Conservation (phyloP, 2,329 filamentous ascomycete species). For the Neonectria neomacrospora region DNA sequence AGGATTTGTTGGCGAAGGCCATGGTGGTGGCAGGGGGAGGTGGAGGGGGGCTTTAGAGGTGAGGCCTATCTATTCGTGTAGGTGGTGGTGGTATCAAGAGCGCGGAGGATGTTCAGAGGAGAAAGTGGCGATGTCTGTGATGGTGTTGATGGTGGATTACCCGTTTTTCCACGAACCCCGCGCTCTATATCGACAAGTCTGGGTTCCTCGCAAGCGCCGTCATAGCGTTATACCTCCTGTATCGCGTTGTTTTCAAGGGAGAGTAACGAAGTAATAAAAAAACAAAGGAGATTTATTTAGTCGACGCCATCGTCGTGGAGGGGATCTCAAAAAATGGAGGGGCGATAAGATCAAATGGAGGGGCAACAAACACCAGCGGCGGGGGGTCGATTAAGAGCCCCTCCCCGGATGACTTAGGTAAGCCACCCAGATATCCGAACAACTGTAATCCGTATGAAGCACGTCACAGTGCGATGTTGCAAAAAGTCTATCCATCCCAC, state of each 20-base stretch:
- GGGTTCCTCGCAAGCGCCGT: neutral
- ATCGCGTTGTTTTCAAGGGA: neutral
- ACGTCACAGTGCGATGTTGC: neutral
- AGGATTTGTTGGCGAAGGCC: constrained; percentile 47
- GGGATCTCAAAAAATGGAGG: constrained; percentile 16
- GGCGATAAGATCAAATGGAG: constrained; percentile 24
- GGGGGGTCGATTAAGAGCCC: neutral
- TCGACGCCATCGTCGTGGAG: neutral
- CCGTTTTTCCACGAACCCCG: neutral
- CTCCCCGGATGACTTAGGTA: neutral
- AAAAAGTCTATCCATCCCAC: neutral
- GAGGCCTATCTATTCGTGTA: neutral
- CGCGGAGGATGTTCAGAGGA: neutral
- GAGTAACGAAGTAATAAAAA: neutral
- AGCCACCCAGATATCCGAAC: neutral
- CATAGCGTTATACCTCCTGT: no score
- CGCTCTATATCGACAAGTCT: neutral
- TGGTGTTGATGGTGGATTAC: neutral
- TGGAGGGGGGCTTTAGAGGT: neutral
- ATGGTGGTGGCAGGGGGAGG: constrained; percentile 19
- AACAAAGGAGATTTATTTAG: neutral
- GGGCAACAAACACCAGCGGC: constrained; percentile 14
- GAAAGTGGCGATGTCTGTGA: constrained; percentile 10
- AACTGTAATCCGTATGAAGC: neutral
- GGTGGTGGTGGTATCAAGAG: constrained; percentile 22